Evolutionary conservation across 1,284 basidiomycete genomes (phyloP), one percentile per base, ranked within the genome.

Genomic region (Hemileia vastatrix): DNA sequence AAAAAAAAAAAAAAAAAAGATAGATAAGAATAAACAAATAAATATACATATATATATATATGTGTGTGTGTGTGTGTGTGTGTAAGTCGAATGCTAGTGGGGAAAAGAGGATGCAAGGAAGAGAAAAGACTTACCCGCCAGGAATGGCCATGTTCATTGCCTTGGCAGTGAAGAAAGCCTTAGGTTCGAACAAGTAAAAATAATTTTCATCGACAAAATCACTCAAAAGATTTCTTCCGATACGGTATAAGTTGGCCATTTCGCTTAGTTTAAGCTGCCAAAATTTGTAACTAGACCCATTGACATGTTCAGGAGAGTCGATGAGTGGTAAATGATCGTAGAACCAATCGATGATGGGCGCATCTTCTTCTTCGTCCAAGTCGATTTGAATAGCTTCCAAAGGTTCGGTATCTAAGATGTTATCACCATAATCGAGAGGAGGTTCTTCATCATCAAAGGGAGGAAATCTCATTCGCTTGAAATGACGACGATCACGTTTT

Each of bases 401-500:
- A 32, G 95, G 95, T 65, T 98, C 95, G 13, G 97, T 93, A 71
- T 99, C 95, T 70, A 99, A 79, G 18, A 99, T 86, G 76, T 99
- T 99, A 81, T 99, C 95, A 64, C 92, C 93, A 72, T 97, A 97
- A 76, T 97, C 93, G 76, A 95, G 83, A 9, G 93, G 92, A 11
- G 92, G 95, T 76, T 99, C 95, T 78, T 99, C 95, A 73, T 99
- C 95, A 72, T 99, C 95, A 73, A 98, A 99, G 0, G 95, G 95
- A 40, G 95, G 95, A 80, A 99, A 99, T n/a, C 95, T 86, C 93
- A 99, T 98, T 57, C 95, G 90, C 80, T 99, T 99, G 80, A 99
- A 98, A 77, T 99, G 95, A 58, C 95, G 82, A 74, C 95, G 88
- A 77, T 99, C 95, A 64, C 95, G 85, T 81, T 99, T 99, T 80